Evolutionary conservation across 2,329 filamentous ascomycete genomes (phyloP).

Genomic region (Cryoendolithus antarcticus): DNA sequence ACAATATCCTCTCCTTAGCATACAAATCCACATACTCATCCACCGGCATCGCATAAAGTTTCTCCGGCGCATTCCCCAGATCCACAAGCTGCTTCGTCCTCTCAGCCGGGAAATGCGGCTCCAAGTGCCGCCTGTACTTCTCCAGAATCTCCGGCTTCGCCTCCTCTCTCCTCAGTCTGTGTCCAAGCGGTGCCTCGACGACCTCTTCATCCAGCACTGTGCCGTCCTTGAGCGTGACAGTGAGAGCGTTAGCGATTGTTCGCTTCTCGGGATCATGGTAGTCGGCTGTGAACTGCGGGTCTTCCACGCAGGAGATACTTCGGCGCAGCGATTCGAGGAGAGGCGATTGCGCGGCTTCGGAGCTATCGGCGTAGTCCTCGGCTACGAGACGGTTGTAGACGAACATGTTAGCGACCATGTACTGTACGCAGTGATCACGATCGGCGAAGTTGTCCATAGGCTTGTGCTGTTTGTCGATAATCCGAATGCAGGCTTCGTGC

Average conservation of each 20-base stretch:
- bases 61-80: slow-evolving; percentile 61
- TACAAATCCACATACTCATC: slow-evolving; percentile 92
- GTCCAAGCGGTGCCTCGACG: slow-evolving; percentile 88
- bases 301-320: slow-evolving; percentile 93
- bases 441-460: slow-evolving; percentile 99
- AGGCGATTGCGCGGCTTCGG: slow-evolving; percentile 78
- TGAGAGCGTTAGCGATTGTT: slow-evolving; percentile 94
- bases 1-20: slow-evolving; percentile 38
- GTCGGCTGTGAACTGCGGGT: slow-evolving; percentile 84
- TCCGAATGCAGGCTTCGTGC: slow-evolving; percentile 95
- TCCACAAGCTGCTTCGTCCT: slow-evolving; percentile 74
- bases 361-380: slow-evolving; percentile 83
- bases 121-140: slow-evolving; percentile 90
- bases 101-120: slow-evolving; percentile 64
- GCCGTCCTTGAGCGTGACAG: slow-evolving; percentile 87
- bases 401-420: slow-evolving; percentile 97
- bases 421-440: slow-evolving; percentile 98
- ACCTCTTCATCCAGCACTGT: slow-evolving; percentile 81
- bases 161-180: slow-evolving; percentile 82
- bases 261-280: slow-evolving; percentile 91
- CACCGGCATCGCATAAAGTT: slow-evolving; percentile 67
- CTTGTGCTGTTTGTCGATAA: slow-evolving; percentile 99
- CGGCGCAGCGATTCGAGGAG: slow-evolving; percentile 84
- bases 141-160: slow-evolving; percentile 92
- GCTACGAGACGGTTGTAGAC: slow-evolving; percentile 88